Evolutionary conservation across 108 stramenopile species (phyloP).

Genomic region (Nannochloropsis granulata): DNA sequence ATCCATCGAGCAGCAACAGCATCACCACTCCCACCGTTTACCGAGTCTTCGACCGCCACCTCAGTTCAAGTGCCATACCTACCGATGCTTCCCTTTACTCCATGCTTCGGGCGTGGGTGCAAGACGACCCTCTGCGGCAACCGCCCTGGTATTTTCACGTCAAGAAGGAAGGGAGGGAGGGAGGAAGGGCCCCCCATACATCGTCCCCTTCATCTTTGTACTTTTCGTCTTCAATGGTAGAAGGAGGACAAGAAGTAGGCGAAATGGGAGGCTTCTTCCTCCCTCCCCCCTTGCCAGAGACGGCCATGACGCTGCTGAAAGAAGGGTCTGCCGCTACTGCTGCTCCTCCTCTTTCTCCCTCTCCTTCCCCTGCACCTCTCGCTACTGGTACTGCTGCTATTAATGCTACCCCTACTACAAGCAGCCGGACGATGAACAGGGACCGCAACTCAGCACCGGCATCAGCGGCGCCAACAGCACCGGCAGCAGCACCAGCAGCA

Average conservation of each 20-base stretch:
- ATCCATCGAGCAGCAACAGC: too few relatives aligned
- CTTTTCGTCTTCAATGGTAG: neutral
- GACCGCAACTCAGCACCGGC: neutral
- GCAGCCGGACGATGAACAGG: neutral
- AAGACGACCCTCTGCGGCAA: neutral
- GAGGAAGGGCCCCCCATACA: neutral
- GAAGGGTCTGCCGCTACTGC: neutral
- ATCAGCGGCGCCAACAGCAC: neutral
- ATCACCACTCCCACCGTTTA: neutral
- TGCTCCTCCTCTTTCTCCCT: neutral
- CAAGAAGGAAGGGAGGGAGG: neutral
- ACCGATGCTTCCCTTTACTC: neutral
- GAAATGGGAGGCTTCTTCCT: neutral
- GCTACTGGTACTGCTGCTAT: neutral
- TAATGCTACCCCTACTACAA: neutral
- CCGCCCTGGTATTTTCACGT: neutral
- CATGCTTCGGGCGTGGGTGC: neutral
- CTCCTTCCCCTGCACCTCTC: neutral
- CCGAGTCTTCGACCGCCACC: neutral
- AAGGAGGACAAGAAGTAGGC: neutral
- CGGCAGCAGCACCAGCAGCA: neutral
- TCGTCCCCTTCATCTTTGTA: neutral
- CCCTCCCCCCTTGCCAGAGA: neutral
- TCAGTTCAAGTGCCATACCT: neutral
- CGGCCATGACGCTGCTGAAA: neutral